Evolutionary conservation across 768 basidiomycete species (phyloP), one percentile per base, ranked within the genome.

Genomic region (Leccinum pellstonianum): DNA sequence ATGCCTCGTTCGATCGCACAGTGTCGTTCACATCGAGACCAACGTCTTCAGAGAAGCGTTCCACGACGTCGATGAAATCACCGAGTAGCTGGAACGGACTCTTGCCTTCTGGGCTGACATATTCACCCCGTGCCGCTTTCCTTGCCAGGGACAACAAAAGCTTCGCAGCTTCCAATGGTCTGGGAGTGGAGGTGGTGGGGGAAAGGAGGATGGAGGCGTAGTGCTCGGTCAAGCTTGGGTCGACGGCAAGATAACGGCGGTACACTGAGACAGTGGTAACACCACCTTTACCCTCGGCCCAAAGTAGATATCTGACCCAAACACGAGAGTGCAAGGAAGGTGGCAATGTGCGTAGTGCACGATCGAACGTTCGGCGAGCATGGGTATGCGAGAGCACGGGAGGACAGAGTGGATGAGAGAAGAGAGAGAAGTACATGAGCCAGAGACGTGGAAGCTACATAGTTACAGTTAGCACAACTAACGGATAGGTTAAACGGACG

Each of bases 151-250:
- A 83, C 29, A 99, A 80, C 23, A 97, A 79, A 15, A 96, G 81
- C 70, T 99, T 99, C 5, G 94, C 93, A 2, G 96, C 95, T 73
- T 96, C 93, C 27, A 98, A 83, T 1, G 97, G 93, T 50, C 91
- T 85, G 10, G 91, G 85, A 33, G 77, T 66, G 50, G 90, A 80
- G 63, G 83, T 80, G 70, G 74, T 69, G n/a, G 78, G 77, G 11
- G 80, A 74, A 48, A 94, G 82, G 3, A 94, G 81, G 43, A 93
- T 74, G 29, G 80, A 74, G 1, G 88, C 84, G 68, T 90, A 94
- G 59, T 85, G 84, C 70, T 94, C 92, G 8, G 93, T 93, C 60
- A 93, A 64, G 64, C 80, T 87, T 12, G 89, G 88, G 73, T 95
- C 90, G 52, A 95, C 81, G 37, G 83, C 76, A 47, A 98, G 86